Base-by-base conservation (phyloP, 805 yeast species). In the Komagataella pastoris region DNA sequence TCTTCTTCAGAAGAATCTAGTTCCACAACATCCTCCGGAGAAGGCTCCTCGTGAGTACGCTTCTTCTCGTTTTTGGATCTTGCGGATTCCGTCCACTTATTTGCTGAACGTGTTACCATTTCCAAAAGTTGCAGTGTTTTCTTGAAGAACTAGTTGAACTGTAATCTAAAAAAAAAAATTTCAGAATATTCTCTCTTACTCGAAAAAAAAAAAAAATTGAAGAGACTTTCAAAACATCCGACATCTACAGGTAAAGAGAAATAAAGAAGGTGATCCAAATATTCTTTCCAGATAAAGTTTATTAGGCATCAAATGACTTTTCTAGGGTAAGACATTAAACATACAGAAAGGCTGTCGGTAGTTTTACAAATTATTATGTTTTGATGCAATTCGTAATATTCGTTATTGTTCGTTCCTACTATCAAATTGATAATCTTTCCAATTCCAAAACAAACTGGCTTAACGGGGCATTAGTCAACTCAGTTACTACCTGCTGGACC, bases 1-100 rank as follows among this genome's bases (percentile, higher is more conserved):
- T 54, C 58, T 7, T 54, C 58, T 8, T 59, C 63, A 6, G 55
- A 54, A 3, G 40, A 30, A 14, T 30, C 40, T 30, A 30, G 6
- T 30, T 30, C 40, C 12, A 30, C 40, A 30, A 30, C 40, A 30
- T 30, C 40, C 14, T 30, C 40, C 4, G 40, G 14, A 30, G 40
- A 4, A 30, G 40, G 40, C 7, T 49, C 54, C n/a, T 48, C 54
- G 3, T 51, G 40, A 30, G 40, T 1, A 8, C 40, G 40, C 40
- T 30, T 30, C 40, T 30, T 30, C 40, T 30, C 40, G 14, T 30
- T 30, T 14, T 30, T 30, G 40, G 40, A 30, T 30, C 40, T 8
- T 30, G 40, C 40, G 14, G 40, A 30, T 30, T 30, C 40, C 40
- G 40, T 30, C 40, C 40, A 12, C 40, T 30, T 30, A 12, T 10